Conservation (phyloP, 2,329 filamentous ascomycete genomes). For the Trichoderma arundinaceum region DNA sequence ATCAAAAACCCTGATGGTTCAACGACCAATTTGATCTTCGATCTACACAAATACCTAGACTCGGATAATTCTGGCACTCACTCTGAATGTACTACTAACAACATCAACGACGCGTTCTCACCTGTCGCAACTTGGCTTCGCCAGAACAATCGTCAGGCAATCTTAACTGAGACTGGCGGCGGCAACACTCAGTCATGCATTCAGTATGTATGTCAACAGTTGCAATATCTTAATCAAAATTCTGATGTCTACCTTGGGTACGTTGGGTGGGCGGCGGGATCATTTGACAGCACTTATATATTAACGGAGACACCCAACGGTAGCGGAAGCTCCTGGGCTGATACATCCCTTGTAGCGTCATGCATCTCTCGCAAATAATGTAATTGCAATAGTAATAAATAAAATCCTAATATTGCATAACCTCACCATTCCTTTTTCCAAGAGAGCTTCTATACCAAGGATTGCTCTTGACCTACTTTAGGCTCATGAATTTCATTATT, state of each 20-base stretch:
- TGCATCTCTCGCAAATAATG: background rate
- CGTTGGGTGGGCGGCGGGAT: slow-evolving; percentile 12
- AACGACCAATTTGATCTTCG: slow-evolving; percentile 58
- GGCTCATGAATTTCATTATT: too few relatives aligned
- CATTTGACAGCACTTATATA: slow-evolving; percentile 17
- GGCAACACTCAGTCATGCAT: slow-evolving; percentile 24
- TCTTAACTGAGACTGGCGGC: slow-evolving; percentile 20
- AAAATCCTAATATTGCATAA: too few relatives aligned
- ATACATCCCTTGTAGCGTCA: slow-evolving; percentile 8
- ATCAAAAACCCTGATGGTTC: slow-evolving; percentile 62
- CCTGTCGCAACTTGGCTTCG: slow-evolving; percentile 49
- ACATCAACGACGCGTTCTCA: slow-evolving; percentile 51
- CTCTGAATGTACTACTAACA: slow-evolving; percentile 56
- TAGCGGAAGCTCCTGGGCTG: slow-evolving; percentile 12
- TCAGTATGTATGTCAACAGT: slow-evolving; percentile 7
- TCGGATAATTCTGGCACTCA: slow-evolving; percentile 58
- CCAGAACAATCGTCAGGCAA: slow-evolving; percentile 24
- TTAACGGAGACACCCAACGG: slow-evolving; percentile 13
- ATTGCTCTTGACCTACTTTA: too few relatives aligned
- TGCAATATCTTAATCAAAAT: slow-evolving; percentile 16
- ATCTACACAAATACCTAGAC: slow-evolving; percentile 64
- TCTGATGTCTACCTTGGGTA: slow-evolving; percentile 25
- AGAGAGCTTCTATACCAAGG: too few relatives aligned
- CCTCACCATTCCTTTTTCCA: too few relatives aligned
- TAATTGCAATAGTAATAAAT: background rate